These are phyloP conservation scores for Ottelia alismoides DNA, from an alignment of 106 monocot species.

Conservation along the genomic window DNA sequence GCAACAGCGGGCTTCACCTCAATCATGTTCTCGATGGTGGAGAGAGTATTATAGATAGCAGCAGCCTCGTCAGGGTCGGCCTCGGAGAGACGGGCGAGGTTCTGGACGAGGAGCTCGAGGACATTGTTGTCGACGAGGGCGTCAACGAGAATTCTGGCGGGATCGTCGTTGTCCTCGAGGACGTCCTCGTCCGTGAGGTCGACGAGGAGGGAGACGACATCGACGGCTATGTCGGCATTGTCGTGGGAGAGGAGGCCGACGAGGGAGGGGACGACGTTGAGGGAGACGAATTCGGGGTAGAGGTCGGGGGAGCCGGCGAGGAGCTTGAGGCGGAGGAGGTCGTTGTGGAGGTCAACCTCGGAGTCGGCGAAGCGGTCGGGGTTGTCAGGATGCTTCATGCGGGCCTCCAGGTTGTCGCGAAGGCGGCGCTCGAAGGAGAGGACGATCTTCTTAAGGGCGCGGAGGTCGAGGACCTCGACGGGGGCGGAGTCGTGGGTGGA, in stretches of 20 bases:
- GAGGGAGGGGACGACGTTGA: slow-evolving; percentile 59
- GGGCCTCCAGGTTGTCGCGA: slow-evolving; percentile 78
- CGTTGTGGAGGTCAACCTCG: slow-evolving; percentile 85
- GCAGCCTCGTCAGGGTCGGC: slow-evolving; percentile 70
- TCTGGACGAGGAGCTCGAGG: slow-evolving; percentile 83
- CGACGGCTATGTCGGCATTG: slow-evolving; percentile 72
- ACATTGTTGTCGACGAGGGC: slow-evolving; percentile 73
- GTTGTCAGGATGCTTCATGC: slow-evolving; percentile 83
- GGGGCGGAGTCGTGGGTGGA: slow-evolving; percentile 29
- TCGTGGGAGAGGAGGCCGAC: slow-evolving; percentile 71
- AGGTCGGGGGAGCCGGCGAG: slow-evolving; percentile 87
- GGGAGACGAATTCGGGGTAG: slow-evolving; percentile 76
- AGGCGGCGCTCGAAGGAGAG: slow-evolving; percentile 97
- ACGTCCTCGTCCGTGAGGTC: slow-evolving; percentile 91
- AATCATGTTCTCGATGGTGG: slow-evolving; percentile 79
- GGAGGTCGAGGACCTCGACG: slow-evolving; percentile 70
- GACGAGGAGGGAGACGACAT: slow-evolving; percentile 61
- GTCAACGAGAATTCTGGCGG: slow-evolving; percentile 52
- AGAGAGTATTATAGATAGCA: slow-evolving; percentile 67
- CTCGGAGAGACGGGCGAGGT: slow-evolving; percentile 71
- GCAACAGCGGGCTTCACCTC: slow-evolving; percentile 33
- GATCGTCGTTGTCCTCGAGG: slow-evolving; percentile 69
- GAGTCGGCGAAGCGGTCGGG: slow-evolving; percentile 89
- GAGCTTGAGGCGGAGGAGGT: slow-evolving; percentile 54
- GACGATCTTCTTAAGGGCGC: slow-evolving; percentile 67